Base-by-base conservation (phyloP, 345 rosid species). In the Salix brachista region DNA sequence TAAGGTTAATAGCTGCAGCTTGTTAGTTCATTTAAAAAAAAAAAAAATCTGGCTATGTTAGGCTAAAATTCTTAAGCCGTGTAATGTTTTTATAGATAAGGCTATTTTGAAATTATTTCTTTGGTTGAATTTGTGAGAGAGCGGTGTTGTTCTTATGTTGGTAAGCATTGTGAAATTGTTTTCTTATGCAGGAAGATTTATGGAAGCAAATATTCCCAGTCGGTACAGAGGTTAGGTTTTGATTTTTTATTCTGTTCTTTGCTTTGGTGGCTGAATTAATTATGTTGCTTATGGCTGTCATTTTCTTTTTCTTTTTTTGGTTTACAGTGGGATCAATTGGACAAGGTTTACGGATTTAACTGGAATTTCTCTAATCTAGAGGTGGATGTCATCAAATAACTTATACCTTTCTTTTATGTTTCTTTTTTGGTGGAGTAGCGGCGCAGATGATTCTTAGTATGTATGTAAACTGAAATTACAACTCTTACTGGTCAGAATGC, bases 261-360 rank as follows among this genome's bases (percentile, higher is more conserved):
- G 32, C 65, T 25, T 44, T 69, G 23, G 37, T 6, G 71, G 25
- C 62, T 30, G 16, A 60, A 50, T 46, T 52, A 61, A 36, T 44
- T 67, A 18, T 18, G 64, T 71, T 80, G 61, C 82, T 80, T 75
- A 71, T 68, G 74, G 32, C 28, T 34, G 37, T 34, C 37, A 4
- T 34, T 34, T 34, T 34, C 4, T 17, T 54, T 75, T 70, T 4
- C 32, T 26, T 70, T 64, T 13, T 84, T 3, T 46, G 50, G 44
- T 74, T 25, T 65, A 42, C 91, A 96, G 99, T 96, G 99, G 99
- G 95, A 96, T 77, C 94, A 90, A 71, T 76, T 96, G 85, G 98
- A 96, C 75, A 25, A 79, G 0, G 82, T 96, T 36, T 91, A 94
- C 79, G 82, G 88, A 74, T 87, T 72, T 84, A 96, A 88, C 68